Conservation (phyloP, 176 grass and related monocot species). For the Oryza coarctata region DNA sequence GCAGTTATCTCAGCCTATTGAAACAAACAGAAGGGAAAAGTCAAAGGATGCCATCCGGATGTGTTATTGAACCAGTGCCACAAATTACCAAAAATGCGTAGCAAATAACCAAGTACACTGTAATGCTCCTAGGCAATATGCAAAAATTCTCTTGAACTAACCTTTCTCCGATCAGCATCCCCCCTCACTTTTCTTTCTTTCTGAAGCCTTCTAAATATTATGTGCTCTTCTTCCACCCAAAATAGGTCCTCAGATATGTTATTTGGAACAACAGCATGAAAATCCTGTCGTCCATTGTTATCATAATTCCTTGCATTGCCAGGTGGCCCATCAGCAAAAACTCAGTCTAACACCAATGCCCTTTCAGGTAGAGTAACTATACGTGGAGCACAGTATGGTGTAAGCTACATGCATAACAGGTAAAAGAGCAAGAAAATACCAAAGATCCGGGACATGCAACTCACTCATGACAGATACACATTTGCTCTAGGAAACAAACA, state of each 20-base stretch:
- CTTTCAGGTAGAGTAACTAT: constrained; percentile 67
- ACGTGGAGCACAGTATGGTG: constrained; percentile 21
- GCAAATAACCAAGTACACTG: constrained; percentile 8
- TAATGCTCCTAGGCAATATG: neutral
- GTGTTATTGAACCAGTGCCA: neutral
- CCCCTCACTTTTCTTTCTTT: constrained; percentile 71
- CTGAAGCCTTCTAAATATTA: constrained; percentile 68
- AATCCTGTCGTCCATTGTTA: constrained; percentile 72
- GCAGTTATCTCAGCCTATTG: constrained; percentile 63
- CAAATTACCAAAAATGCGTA: neutral
- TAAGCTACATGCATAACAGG: constrained; percentile 10
- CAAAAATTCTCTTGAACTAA: constrained; percentile 34
- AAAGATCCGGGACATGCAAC: constrained; percentile 14
- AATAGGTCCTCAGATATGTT: constrained; percentile 53
- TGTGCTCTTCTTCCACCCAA: constrained; percentile 84
- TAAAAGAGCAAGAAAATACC: constrained; percentile 2
- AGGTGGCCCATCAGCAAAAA: constrained; percentile 83
- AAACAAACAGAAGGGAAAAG: constrained; percentile 31
- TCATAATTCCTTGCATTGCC: constrained; percentile 74
- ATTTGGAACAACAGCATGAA: constrained; percentile 77
- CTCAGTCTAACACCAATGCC: constrained; percentile 73
- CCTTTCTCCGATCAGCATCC: constrained; percentile 57
- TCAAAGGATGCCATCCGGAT: neutral
- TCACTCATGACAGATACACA: neutral
- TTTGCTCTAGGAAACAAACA: neutral